Evolutionary conservation across 805 yeast genomes (phyloP).

Genomic region (Candida suzukii): DNA sequence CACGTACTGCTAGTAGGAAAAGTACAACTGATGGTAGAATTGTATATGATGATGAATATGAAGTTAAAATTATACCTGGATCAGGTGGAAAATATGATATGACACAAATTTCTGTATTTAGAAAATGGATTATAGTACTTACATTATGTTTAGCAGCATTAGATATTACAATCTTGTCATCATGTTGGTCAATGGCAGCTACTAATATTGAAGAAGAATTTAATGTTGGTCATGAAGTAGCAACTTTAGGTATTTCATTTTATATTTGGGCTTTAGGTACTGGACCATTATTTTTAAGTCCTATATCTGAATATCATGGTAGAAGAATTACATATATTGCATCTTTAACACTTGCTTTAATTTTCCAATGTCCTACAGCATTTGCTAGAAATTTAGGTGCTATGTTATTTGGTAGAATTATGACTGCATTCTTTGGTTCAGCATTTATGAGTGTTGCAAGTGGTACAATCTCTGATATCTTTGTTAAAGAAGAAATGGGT

Average conservation of each 20-base stretch:
- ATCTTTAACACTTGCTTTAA: slow-evolving; percentile 36
- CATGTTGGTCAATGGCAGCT: slow-evolving; percentile 59
- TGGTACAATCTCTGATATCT: slow-evolving; percentile 69
- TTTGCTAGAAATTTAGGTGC: slow-evolving; percentile 55
- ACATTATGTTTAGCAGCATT: slow-evolving; percentile 50
- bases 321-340: slow-evolving; percentile 42
- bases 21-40: background rate
- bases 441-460: slow-evolving; percentile 73
- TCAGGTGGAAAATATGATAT: slow-evolving; percentile 12
- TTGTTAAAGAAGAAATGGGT: slow-evolving; percentile 53
- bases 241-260: slow-evolving; percentile 48
- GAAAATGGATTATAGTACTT: slow-evolving; percentile 51
- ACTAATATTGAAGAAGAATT: slow-evolving; percentile 38
- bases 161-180: slow-evolving; percentile 62
- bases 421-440: slow-evolving; percentile 69
- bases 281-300: slow-evolving; percentile 60
- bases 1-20: slow-evolving; percentile 2
- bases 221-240: slow-evolving; percentile 49
- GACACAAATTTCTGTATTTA: slow-evolving; percentile 29
- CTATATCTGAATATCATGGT: slow-evolving; percentile 52
- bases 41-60: slow-evolving; percentile 6
- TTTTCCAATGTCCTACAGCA: slow-evolving; percentile 50
- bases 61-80: slow-evolving; percentile 11
- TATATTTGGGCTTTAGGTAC: slow-evolving; percentile 58
- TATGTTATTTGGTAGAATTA: slow-evolving; percentile 54